Evolutionary conservation across 345 rosid genomes (phyloP).

Genomic region (Sisymbrium altissimum): DNA sequence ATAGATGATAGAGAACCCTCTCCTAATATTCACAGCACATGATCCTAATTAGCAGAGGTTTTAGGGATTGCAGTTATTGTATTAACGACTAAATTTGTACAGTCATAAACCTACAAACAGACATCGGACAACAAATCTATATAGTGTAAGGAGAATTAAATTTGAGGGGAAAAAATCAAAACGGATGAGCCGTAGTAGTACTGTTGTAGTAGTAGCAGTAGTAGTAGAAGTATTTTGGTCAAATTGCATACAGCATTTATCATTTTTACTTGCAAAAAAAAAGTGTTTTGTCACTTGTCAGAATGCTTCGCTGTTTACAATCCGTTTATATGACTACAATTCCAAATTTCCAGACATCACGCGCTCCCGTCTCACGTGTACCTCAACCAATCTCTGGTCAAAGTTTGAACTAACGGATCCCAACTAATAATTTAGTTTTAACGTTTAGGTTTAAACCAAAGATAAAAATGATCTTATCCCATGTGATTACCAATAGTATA

Average conservation of each 20-base stretch:
- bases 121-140: background rate
- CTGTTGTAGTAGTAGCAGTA: too few relatives aligned
- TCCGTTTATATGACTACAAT: background rate
- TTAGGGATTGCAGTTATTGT: background rate
- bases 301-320: constrained; percentile 26
- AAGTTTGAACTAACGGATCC: constrained; percentile 18
- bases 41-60: too few relatives aligned
- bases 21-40: background rate
- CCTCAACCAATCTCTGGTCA: constrained; percentile 16
- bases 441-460: background rate
- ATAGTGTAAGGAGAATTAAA: background rate
- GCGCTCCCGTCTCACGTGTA: constrained; percentile 14
- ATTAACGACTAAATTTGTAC: background rate
- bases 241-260: background rate
- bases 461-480: background rate
- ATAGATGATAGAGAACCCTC: too few relatives aligned
- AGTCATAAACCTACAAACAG: background rate
- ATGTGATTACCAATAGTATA: background rate
- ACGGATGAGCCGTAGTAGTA: too few relatives aligned
- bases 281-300: constrained; percentile 31
- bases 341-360: background rate
- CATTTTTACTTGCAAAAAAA: background rate
- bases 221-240: background rate
- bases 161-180: too few relatives aligned
- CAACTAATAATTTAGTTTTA: constrained; percentile 2